Percentiles rank a stretch among this genome's conserved stretches.
These are phyloP conservation scores for Beauveria varroae DNA, from an alignment of 2,329 filamentous ascomycete species.

Conservation along the genomic window DNA sequence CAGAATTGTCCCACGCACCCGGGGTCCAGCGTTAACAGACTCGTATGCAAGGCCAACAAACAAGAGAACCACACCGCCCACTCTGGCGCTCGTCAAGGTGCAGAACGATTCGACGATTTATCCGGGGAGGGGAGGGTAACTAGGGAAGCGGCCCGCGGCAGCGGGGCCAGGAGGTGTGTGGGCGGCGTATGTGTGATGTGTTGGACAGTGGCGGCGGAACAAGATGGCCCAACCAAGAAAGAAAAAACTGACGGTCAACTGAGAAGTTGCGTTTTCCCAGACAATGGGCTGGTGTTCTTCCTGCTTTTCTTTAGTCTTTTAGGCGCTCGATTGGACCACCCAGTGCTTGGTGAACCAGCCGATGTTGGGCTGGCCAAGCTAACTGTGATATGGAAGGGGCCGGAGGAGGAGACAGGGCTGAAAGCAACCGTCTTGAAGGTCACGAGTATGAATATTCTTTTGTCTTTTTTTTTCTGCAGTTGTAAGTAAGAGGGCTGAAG, in stretches of 20 bases:
- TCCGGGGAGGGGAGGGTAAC: not conserved
- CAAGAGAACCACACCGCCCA: conserved; percentile 6
- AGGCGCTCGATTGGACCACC: not conserved
- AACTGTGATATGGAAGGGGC: not conserved
- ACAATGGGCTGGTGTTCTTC: not conserved
- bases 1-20: not conserved
- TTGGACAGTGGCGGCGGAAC: conserved; percentile 5
- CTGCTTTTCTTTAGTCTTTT: not conserved
- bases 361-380: not conserved
- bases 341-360: not conserved
- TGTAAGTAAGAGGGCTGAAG: too few relatives aligned
- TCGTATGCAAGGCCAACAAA: conserved; percentile 9
- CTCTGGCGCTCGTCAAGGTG: not conserved
- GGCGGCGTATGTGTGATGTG: conserved; percentile 1
- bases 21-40: not conserved
- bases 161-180: not conserved
- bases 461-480: too few relatives aligned
- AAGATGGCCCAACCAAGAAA: not conserved
- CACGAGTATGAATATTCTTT: not conserved
- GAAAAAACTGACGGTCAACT: not conserved
- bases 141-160: not conserved
- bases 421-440: not conserved
- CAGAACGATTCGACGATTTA: not conserved
- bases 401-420: not conserved
- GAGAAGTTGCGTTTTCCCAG: too few relatives aligned